Conservation (phyloP, 2,329 filamentous ascomycete genomes). For the Botrytis fragariae region DNA sequence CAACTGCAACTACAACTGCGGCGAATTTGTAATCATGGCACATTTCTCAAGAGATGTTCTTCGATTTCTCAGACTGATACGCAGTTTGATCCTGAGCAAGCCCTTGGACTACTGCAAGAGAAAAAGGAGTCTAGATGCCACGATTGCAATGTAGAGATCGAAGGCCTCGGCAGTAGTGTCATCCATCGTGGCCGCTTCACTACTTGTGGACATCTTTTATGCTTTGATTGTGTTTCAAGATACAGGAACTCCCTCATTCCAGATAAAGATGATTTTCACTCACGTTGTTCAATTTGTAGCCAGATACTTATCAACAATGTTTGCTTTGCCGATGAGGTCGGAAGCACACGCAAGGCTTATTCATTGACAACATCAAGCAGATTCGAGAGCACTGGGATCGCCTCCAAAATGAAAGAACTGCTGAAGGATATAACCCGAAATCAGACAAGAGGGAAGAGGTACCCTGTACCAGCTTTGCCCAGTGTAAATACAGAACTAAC, state of each 20-base stretch:
- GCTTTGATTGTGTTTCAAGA: background rate
- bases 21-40: slow-evolving; percentile 51
- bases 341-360: background rate
- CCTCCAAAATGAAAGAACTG: slow-evolving; percentile 40
- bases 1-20: slow-evolving; percentile 47
- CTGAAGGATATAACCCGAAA: slow-evolving; percentile 38
- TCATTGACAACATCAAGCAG: slow-evolving; percentile 20
- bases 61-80: background rate
- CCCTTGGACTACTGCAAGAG: background rate
- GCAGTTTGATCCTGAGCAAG: background rate
- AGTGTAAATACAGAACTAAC: slow-evolving; percentile 42
- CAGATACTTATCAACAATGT: background rate
- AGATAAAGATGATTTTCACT: background rate
- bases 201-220: slow-evolving; percentile 3
- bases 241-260: background rate
- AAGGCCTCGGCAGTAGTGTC: background rate
- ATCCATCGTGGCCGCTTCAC: slow-evolving; percentile 3
- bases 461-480: slow-evolving; percentile 16
- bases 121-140: background rate
- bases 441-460: slow-evolving; percentile 29
- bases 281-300: background rate
- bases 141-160: background rate
- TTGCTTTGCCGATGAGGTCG: background rate
- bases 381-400: slow-evolving; percentile 36
- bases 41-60: slow-evolving; percentile 41